A percentile compares a stretch with the other conserved stretches of the same genome.
These are phyloP conservation scores for Narthecium ossifragum DNA, from an alignment of 106 monocot species.

Conservation along the genomic window DNA sequence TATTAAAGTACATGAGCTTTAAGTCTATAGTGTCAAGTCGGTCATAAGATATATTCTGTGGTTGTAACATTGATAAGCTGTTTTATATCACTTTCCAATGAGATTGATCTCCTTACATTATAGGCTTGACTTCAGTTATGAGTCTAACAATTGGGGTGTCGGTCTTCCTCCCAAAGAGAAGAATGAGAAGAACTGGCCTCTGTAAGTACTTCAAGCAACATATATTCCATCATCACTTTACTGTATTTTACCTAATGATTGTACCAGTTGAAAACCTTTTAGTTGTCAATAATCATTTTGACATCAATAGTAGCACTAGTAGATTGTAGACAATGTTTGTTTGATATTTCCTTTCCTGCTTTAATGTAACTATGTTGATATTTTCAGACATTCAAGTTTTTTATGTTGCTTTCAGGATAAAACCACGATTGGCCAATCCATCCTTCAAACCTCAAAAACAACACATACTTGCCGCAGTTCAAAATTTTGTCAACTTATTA, in stretches of 20 bases:
- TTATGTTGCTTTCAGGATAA: conserved; percentile 34
- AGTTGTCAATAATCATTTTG: too few relatives aligned
- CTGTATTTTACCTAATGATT: too few relatives aligned
- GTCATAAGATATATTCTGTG: background rate
- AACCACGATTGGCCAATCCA: conserved; percentile 61
- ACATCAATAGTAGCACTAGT: too few relatives aligned
- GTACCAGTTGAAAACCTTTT: too few relatives aligned
- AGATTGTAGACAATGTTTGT: too few relatives aligned
- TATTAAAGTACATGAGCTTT: background rate
- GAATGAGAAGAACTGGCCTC: conserved; percentile 79
- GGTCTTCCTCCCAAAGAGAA: conserved; percentile 87
- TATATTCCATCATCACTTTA: too few relatives aligned
- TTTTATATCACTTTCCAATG: too few relatives aligned
- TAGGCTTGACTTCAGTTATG: conserved; percentile 83
- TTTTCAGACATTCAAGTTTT: background rate
- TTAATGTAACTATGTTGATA: too few relatives aligned
- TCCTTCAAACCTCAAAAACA: conserved; percentile 63
- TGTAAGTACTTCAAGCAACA: too few relatives aligned
- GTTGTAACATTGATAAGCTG: background rate
- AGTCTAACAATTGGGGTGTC: conserved; percentile 91
- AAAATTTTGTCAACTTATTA: conserved; percentile 55
- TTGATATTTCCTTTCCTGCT: background rate
- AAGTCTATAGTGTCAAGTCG: background rate
- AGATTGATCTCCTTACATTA: conserved; percentile 11
- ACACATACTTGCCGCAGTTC: conserved; percentile 60